Conservation (phyloP, 1,139 yeast genomes). For the Debaryomyces nepalensis region DNA sequence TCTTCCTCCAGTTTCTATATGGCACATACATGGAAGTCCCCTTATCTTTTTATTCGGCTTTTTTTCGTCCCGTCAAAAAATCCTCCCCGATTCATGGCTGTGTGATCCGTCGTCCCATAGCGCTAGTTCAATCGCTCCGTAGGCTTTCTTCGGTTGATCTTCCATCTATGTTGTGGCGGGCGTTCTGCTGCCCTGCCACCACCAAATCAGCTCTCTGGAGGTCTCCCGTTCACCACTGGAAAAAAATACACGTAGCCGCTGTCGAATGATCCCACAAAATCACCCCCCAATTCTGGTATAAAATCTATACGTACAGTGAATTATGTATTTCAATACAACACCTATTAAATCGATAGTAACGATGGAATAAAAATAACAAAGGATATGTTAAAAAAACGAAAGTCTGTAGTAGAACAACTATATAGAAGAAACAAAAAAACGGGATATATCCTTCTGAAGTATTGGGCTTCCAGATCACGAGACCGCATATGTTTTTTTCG, state of each 20-base stretch:
- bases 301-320: slow-evolving; percentile 11
- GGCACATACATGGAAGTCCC: no score
- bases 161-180: neutral
- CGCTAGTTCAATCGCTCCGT: neutral
- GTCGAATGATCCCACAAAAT: slow-evolving; percentile 4
- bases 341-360: slow-evolving; percentile 11
- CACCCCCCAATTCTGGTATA: slow-evolving; percentile 1
- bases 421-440: slow-evolving; percentile 7
- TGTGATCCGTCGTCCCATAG: neutral
- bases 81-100: slow-evolving; percentile 1
- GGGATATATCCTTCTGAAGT: slow-evolving; percentile 11
- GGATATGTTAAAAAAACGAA: slow-evolving; percentile 10
- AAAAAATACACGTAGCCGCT: slow-evolving; percentile 3
- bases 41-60: neutral
- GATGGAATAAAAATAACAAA: slow-evolving; percentile 11
- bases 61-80: neutral
- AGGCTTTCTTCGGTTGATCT: neutral
- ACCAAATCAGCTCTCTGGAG: neutral
- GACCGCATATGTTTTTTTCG: slow-evolving; percentile 7
- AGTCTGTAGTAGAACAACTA: slow-evolving; percentile 4
- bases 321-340: slow-evolving; percentile 12
- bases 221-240: neutral
- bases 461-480: slow-evolving; percentile 8
- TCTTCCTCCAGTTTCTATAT: neutral
- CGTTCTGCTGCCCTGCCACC: neutral